Evolutionary conservation across 805 yeast species (phyloP).

Genomic region (Phaffomyces opuntiae): DNA sequence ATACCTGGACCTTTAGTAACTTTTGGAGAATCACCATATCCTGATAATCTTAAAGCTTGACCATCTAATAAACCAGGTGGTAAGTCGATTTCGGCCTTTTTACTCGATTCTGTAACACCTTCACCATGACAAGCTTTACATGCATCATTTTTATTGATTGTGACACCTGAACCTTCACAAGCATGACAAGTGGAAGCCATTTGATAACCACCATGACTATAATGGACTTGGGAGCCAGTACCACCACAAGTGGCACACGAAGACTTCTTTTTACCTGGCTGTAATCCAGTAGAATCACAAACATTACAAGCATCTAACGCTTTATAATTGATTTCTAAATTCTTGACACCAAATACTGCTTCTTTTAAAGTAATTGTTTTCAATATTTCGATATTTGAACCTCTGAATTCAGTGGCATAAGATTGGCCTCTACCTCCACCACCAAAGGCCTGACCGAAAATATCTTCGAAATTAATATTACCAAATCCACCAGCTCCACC

Average conservation of each 20-base stretch:
- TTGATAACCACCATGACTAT: conserved; percentile 88
- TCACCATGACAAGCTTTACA: conserved; percentile 84
- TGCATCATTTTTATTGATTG: conserved; percentile 55
- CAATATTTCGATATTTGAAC: conserved; percentile 80
- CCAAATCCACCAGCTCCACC: conserved; percentile 28
- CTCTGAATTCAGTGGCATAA: conserved; percentile 73
- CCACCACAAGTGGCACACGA: conserved; percentile 91
- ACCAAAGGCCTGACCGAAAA: conserved; percentile 47
- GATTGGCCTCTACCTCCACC: conserved; percentile 31
- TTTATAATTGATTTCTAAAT: conserved; percentile 58
- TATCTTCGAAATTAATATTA: conserved; percentile 49
- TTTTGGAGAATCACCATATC: conserved; percentile 87
- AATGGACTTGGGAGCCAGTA: conserved; percentile 82
- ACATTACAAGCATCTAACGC: conserved; percentile 71
- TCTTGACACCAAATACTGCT: conserved; percentile 71
- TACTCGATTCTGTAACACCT: conserved; percentile 66
- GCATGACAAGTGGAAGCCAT: conserved; percentile 88
- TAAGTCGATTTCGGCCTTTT: conserved; percentile 72
- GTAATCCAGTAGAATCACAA: conserved; percentile 84
- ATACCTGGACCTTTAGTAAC: conserved; percentile 68
- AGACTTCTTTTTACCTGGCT: conserved; percentile 61
- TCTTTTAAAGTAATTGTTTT: conserved; percentile 77
- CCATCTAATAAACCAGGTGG: conserved; percentile 91
- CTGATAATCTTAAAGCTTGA: conserved; percentile 71
- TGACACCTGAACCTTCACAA: conserved; percentile 88